Conservation (phyloP, 176 grass and related monocot species). For the Dactylis glomerata region DNA sequence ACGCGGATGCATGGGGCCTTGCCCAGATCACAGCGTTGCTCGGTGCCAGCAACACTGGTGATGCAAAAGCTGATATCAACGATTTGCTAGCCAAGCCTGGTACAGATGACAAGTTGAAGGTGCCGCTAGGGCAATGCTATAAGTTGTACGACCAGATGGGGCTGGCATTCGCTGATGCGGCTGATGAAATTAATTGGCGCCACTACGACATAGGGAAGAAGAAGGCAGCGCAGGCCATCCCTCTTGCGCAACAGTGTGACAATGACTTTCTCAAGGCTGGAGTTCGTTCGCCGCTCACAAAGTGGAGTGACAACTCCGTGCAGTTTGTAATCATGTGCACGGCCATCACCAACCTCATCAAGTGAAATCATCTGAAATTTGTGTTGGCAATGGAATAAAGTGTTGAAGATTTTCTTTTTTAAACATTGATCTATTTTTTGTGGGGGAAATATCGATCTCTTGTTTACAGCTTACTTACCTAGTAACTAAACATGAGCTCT, state of each 20-base stretch:
- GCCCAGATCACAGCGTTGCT: neutral
- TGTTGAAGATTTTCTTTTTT: neutral
- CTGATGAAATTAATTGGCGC: neutral
- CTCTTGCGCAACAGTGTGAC: neutral
- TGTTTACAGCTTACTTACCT: neutral
- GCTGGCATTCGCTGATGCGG: neutral
- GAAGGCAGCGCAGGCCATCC: neutral
- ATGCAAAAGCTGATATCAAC: neutral
- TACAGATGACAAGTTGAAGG: neutral
- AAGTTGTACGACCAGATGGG: neutral
- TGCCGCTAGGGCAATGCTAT: neutral
- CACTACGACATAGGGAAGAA: neutral
- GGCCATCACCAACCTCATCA: constrained; percentile 21
- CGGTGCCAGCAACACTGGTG: neutral
- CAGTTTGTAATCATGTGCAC: neutral
- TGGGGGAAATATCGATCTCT: neutral
- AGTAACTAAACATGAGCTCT: neutral
- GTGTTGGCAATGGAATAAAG: neutral
- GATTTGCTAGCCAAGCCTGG: neutral
- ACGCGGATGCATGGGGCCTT: neutral
- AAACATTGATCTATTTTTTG: neutral
- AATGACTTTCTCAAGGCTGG: neutral
- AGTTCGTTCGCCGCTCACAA: neutral
- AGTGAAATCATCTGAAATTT: neutral
- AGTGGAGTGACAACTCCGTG: neutral